Evolutionary conservation across 2,329 filamentous ascomycete genomes (phyloP).

Genomic region (Myriosclerotinia scirpicola): DNA sequence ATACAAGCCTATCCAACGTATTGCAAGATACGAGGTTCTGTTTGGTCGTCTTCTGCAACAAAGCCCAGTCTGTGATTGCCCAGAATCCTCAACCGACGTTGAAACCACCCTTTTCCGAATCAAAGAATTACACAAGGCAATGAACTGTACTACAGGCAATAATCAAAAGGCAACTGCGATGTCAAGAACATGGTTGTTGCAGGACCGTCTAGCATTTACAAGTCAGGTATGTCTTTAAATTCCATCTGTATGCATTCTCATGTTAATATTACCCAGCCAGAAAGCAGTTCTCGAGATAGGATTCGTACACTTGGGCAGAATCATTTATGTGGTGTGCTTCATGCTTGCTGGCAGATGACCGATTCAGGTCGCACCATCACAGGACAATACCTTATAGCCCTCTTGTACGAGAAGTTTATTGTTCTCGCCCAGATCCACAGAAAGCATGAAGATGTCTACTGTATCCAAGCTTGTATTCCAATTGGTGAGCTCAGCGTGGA

Average conservation of each 20-base stretch:
- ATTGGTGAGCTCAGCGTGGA: constrained; percentile 66
- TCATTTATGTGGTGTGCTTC: constrained; percentile 76
- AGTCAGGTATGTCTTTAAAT: constrained; percentile 57
- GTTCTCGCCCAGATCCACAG: constrained; percentile 66
- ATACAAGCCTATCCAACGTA: constrained; percentile 78
- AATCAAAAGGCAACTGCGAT: constrained; percentile 66
- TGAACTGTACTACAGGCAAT: constrained; percentile 83
- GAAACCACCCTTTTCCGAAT: constrained; percentile 70
- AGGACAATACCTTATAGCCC: constrained; percentile 80
- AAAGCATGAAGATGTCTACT: constrained; percentile 66
- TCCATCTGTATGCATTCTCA: neutral
- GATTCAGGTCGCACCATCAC: constrained; percentile 65
- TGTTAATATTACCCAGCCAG: constrained; percentile 40
- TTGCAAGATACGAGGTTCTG: constrained; percentile 87
- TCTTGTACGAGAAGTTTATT: constrained; percentile 79
- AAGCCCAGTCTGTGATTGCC: constrained; percentile 83
- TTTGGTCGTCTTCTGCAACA: constrained; percentile 80
- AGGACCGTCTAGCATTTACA: constrained; percentile 75
- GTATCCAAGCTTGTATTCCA: constrained; percentile 71
- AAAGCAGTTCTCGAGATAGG: constrained; percentile 58
- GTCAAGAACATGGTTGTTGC: constrained; percentile 80
- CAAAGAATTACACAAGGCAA: constrained; percentile 71
- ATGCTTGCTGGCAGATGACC: constrained; percentile 77
- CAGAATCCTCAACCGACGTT: constrained; percentile 76
- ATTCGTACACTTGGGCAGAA: constrained; percentile 80